These are phyloP conservation scores for Hyphopichia pseudoburtonii DNA, from an alignment of 1,139 yeast species.

Conservation along the genomic window DNA sequence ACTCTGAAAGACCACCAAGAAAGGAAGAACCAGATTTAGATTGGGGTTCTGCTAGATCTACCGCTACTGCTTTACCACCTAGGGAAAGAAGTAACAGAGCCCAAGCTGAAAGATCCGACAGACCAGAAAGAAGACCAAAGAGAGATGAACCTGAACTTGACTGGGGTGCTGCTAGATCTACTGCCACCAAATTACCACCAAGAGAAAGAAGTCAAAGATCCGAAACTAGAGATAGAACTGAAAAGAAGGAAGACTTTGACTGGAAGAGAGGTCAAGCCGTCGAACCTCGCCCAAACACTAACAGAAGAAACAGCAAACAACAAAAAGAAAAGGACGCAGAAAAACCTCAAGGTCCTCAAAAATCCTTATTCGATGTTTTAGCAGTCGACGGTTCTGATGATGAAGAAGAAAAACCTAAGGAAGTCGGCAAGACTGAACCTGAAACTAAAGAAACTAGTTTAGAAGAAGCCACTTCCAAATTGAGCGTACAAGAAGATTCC, in stretches of 20 bases:
- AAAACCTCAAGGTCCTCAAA: constrained; percentile 46
- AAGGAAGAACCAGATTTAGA: constrained; percentile 43
- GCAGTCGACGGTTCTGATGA: constrained; percentile 59
- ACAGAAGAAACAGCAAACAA: constrained; percentile 16
- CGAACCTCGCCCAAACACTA: constrained; percentile 19
- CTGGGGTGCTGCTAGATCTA: constrained; percentile 58
- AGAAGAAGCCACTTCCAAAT: constrained; percentile 45
- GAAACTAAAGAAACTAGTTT: constrained; percentile 28
- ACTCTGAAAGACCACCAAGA: constrained; percentile 22
- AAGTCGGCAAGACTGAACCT: constrained; percentile 7
- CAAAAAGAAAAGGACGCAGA: constrained; percentile 23
- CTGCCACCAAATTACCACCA: constrained; percentile 34
- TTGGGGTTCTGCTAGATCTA: constrained; percentile 61
- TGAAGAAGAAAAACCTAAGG: constrained; percentile 46
- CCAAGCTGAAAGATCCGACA: constrained; percentile 13
- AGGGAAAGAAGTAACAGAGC: constrained; percentile 31
- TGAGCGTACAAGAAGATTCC: constrained; percentile 27
- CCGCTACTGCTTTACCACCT: constrained; percentile 28
- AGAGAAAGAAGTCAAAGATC: constrained; percentile 25
- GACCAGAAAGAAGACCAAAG: constrained; percentile 40
- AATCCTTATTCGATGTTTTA: constrained; percentile 66
- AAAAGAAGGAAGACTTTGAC: constrained; percentile 24
- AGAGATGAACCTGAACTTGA: constrained; percentile 55
- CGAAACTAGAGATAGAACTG: constrained; percentile 22
- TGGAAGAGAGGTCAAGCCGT: constrained; percentile 34